Evolutionary conservation across 306 rosid species (phyloP).

Genomic region (Pyrus pyrifolia): DNA sequence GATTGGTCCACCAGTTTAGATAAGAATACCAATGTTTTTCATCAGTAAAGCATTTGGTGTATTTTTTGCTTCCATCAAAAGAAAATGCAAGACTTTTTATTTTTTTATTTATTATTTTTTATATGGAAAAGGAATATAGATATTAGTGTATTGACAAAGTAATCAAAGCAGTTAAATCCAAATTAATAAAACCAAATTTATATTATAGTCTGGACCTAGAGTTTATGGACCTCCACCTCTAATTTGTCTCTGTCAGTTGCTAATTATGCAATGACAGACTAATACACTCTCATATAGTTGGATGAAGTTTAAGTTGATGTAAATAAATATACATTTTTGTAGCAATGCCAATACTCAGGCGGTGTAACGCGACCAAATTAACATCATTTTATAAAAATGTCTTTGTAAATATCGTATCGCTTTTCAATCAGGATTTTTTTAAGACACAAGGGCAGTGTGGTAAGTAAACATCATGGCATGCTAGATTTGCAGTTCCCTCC

Average conservation of each 20-base stretch:
- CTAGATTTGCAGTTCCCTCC: slow-evolving; percentile 40
- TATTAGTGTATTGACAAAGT: background rate
- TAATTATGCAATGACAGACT: slow-evolving; percentile 1
- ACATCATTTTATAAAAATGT: no score
- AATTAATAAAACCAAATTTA: background rate
- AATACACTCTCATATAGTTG: slow-evolving; percentile 5
- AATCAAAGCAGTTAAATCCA: background rate
- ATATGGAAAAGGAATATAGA: background rate
- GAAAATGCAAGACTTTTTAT: background rate
- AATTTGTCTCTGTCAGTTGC: slow-evolving; percentile 4
- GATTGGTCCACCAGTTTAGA: background rate
- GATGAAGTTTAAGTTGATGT: no score
- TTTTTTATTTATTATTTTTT: no score
- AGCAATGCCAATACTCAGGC: no score
- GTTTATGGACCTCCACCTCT: slow-evolving; percentile 10
- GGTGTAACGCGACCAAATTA: no score
- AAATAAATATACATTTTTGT: no score
- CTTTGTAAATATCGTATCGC: no score
- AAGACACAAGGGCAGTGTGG: slow-evolving; percentile 29
- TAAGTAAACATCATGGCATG: slow-evolving; percentile 24
- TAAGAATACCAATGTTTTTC: background rate
- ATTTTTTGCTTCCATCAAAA: background rate
- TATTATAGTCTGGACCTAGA: background rate
- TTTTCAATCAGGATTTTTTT: slow-evolving; percentile 9
- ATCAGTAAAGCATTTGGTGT: background rate